phyloP scores from a whole-genome alignment of 2,329 filamentous ascomycete species.

The Sporothrix humicola region DNA sequence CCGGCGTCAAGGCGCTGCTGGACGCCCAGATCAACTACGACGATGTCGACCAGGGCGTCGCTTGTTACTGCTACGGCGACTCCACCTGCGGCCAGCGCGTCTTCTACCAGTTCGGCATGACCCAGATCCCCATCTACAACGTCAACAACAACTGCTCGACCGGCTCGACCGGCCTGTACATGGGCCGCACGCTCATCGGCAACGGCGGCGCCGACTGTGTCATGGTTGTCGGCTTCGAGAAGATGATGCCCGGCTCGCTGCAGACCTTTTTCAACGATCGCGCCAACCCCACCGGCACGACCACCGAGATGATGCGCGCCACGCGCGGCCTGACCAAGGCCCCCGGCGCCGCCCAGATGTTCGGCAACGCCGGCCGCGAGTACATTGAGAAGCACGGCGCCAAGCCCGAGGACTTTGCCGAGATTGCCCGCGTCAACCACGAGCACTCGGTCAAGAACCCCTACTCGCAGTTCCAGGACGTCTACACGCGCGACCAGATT shows the following conservation, averaged over 20 bases:
- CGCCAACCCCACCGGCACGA: conserved; percentile 76
- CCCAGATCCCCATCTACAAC: conserved; percentile 93
- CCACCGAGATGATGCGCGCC: conserved; percentile 77
- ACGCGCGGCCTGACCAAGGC: conserved; percentile 82
- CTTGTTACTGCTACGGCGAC: conserved; percentile 98
- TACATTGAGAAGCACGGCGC: conserved; percentile 96
- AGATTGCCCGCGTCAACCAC: conserved; percentile 93
- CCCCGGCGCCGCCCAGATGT: conserved; percentile 88
- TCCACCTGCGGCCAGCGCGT: conserved; percentile 93
- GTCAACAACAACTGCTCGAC: conserved; percentile 99
- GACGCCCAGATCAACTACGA: conserved; percentile 94
- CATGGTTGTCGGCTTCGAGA: conserved; percentile 93
- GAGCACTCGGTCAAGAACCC: conserved; percentile 90
- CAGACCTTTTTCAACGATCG: conserved; percentile 85
- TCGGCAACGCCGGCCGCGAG: conserved; percentile 90
- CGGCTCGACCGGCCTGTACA: conserved; percentile 85
- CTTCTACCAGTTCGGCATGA: conserved; percentile 99
- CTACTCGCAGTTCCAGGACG: conserved; percentile 95
- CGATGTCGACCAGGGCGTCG: conserved; percentile 90
- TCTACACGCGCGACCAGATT: conserved; percentile 87
- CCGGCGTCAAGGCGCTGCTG: conserved; percentile 83
- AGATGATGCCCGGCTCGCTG: conserved; percentile 93
- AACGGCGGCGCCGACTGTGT: conserved; percentile 86
- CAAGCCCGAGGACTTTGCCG: conserved; percentile 83
- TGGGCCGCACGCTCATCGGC: conserved; percentile 79